Evolutionary conservation across 2,329 filamentous ascomycete species (phyloP), one percentile per base, ranked within the genome.

Genomic region (Malbranchea zuffiana): DNA sequence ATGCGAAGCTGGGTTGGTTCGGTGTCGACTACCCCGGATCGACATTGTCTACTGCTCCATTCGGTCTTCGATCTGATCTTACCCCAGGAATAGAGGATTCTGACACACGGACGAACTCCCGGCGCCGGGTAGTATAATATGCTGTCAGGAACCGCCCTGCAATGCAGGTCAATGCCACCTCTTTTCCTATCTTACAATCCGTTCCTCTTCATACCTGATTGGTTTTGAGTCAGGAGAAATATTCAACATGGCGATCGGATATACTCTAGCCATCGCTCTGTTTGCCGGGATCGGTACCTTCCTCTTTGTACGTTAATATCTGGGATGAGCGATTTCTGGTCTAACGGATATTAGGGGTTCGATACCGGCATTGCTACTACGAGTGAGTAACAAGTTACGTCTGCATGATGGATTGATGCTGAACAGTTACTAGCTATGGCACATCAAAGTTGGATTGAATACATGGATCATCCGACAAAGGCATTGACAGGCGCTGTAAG

Each of bases 331-430:
- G 46, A 32, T 21, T 24, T 43, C 17, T 13, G 18, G 31, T 31
- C 35, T 23, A 10, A 13, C 10, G 11, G 6, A 11, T 24, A 33
- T n/a, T 45, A 71, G 69, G 72, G 71, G 2, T 74, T 75, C 41
- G 72, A 75, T 49, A 74, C 71, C 0, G 72, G 72, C 18, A 75
- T 75, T 38, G 71, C 70, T 3, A 76, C 72, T 8, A 75, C 71
- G 11, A 75, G 65, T 69, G 42, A 55, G 61, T 55, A 8, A 23
- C 23, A 5, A 10, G 13, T 28, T 26, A 11, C 15, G 3, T 16
- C 12, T 17, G n/a, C 13, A 13, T 6, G 15, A 13, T 34, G 23
- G 16, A 19, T n/a, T n/a, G n/a, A 16, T 11, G 13, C 21, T 41
- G 20, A 47, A 33, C 15, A 13, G 25, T 30, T 19, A 6, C 33